Conservation (phyloP, 768 basidiomycete species). For the Udeniomyces megalosporus region DNA sequence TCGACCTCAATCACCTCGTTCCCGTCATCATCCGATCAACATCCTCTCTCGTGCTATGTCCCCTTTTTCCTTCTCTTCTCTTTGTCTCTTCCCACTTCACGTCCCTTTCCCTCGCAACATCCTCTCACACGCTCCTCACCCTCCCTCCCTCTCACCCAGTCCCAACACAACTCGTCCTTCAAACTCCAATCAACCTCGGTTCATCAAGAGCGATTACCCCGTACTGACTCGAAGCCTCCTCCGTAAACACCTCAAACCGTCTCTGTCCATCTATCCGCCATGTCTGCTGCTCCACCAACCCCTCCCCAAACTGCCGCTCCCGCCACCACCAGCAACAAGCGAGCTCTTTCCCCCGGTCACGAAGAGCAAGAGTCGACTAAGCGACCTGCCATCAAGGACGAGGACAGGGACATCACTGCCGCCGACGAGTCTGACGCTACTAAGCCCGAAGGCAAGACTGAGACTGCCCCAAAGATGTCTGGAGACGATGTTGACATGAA, state of each 20-base stretch:
- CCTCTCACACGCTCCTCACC: not conserved
- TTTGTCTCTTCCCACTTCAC: not conserved
- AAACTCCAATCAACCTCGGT: not conserved
- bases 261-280: not conserved
- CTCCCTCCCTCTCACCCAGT: not conserved
- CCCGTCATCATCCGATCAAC: not conserved
- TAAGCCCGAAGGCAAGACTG: not conserved
- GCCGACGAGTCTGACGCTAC: conserved; percentile 5
- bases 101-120: not conserved
- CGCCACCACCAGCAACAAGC: conserved; percentile 19
- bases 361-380: not conserved
- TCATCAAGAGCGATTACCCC: not conserved
- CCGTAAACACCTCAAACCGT: not conserved
- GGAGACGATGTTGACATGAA: conserved; percentile 12
- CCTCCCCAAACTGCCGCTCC: conserved; percentile 16
- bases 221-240: not conserved
- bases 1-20: not conserved
- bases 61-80: not conserved
- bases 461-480: conserved; percentile 1
- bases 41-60: not conserved
- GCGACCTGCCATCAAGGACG: conserved; percentile 1
- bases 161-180: not conserved
- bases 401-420: conserved; percentile 12
- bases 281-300: not conserved
- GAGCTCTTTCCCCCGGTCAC: conserved; percentile 9